Evolutionary conservation across 2,329 filamentous ascomycete genomes (phyloP), one percentile per base, ranked within the genome.

Genomic region (Colletotrichum agaves): DNA sequence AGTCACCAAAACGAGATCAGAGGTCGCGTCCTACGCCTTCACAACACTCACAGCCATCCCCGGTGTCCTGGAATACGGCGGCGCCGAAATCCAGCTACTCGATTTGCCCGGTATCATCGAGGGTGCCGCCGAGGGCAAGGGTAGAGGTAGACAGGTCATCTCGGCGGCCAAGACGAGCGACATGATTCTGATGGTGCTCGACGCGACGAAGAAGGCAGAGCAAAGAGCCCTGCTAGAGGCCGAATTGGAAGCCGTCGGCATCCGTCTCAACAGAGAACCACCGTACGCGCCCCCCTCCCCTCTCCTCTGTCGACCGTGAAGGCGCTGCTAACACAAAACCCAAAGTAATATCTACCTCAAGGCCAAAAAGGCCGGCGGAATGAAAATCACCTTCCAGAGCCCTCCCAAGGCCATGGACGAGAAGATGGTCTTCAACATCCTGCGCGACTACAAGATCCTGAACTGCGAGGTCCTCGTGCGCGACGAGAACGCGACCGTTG

Each of bases 31-130:
- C 0, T 99, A 99, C 78, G 90, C 95, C 63, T 99, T 99, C 88
- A 99, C 96, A 11, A 99, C 96, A 1, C 85, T 99, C 49, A 99
- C 96, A 10, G 97, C 96, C 39, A 99, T 99, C 73, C 96, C 96
- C 1, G 96, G 96, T 73, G 97, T 99, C 43, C 87, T 99, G 61
- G 95, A 98, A 83, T 99, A 99, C 81, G 96, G 94, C 12, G 97
- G 96, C 60, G 96, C 96, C 1, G 97, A 99, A 81, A 98, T 99
- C 72, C 96, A 99, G 81, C 92, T 99, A 71, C 90, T 99, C 67
- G 96, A 99, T 90, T 82, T 99, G 70, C 96, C 96, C 0, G 96
- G 96, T 84, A 99, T 99, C 77, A 99, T 99, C 75, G 97, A 99
- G 78, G 96, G 96, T 69, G 96, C 96, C 58, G 86, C 94, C 1